Conservation (phyloP, 2,329 filamentous ascomycete genomes). For the Thelonectria olida region DNA sequence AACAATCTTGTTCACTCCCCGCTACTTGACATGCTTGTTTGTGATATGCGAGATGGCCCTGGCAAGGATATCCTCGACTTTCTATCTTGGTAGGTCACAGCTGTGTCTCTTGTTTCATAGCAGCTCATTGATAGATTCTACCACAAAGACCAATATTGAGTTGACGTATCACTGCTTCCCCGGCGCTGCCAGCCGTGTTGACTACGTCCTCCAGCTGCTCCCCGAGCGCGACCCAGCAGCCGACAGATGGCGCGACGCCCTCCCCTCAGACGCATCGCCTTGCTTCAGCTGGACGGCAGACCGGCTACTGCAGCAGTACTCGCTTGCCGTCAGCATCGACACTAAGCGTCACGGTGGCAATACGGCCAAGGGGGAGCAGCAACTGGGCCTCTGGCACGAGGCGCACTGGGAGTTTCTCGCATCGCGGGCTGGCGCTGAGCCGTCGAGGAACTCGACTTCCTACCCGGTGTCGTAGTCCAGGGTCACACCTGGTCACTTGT, state of each 20-base stretch:
- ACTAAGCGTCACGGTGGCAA: constrained; percentile 20
- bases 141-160: constrained; percentile 14
- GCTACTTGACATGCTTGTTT: constrained; percentile 5
- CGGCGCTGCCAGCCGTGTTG: constrained; percentile 5
- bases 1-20: constrained; percentile 10
- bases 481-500: constrained; percentile 19
- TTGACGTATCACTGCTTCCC: constrained; percentile 10
- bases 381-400: constrained; percentile 10
- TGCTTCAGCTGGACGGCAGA: constrained; percentile 15
- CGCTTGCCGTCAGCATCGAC: constrained; percentile 19
- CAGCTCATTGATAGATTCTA: background rate
- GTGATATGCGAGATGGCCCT: background rate
- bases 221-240: constrained; percentile 2
- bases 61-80: background rate
- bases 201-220: constrained; percentile 5
- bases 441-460: background rate
- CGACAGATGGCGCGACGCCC: background rate
- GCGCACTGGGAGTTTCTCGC: constrained; percentile 13
- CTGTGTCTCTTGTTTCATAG: no score
- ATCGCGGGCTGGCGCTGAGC: background rate
- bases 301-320: constrained; percentile 3
- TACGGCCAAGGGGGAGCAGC: constrained; percentile 4
- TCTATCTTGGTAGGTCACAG: constrained; percentile 2
- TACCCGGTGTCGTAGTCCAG: constrained; percentile 8
- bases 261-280: background rate